Percentiles rank a stretch among this genome's conserved stretches.
phyloP scores from a whole-genome alignment of 768 basidiomycete species.

The Hemileccinum rubropunctum region DNA sequence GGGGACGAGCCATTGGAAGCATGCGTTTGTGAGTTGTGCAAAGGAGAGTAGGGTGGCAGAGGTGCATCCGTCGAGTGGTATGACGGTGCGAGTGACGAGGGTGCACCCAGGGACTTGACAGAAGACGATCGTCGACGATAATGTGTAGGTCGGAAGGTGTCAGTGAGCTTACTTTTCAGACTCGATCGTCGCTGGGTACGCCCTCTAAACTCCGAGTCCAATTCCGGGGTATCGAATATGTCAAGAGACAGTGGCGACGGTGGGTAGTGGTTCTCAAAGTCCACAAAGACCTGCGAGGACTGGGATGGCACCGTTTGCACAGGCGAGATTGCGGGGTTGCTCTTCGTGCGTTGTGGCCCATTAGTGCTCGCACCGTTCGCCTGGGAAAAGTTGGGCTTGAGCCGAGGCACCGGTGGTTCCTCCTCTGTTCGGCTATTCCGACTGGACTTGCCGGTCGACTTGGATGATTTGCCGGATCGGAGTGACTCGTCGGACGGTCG shows the following conservation, averaged over 20 bases:
- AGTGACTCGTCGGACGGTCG: conserved; percentile 40
- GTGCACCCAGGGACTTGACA: conserved; percentile 32
- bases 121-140: conserved; percentile 34
- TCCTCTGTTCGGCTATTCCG: conserved; percentile 26
- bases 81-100: conserved; percentile 24
- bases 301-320: conserved; percentile 19
- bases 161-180: conserved; percentile 32
- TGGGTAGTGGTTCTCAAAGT: conserved; percentile 23
- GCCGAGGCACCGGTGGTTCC: conserved; percentile 30
- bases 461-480: conserved; percentile 38
- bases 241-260: conserved; percentile 28
- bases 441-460: conserved; percentile 31
- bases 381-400: conserved; percentile 26
- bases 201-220: conserved; percentile 25
- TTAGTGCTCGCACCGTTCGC: conserved; percentile 11
- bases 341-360: conserved; percentile 43
- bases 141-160: conserved; percentile 31
- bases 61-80: conserved; percentile 21
- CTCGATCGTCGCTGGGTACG: conserved; percentile 29
- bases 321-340: conserved; percentile 42
- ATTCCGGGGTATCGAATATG: conserved; percentile 24
- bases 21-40: conserved; percentile 15
- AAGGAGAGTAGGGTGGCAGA: conserved; percentile 23
- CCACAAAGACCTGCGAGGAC: conserved; percentile 27
- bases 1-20: conserved; percentile 11